phyloP scores from a whole-genome alignment of 331 rosid species.

The Quercus phellos region DNA sequence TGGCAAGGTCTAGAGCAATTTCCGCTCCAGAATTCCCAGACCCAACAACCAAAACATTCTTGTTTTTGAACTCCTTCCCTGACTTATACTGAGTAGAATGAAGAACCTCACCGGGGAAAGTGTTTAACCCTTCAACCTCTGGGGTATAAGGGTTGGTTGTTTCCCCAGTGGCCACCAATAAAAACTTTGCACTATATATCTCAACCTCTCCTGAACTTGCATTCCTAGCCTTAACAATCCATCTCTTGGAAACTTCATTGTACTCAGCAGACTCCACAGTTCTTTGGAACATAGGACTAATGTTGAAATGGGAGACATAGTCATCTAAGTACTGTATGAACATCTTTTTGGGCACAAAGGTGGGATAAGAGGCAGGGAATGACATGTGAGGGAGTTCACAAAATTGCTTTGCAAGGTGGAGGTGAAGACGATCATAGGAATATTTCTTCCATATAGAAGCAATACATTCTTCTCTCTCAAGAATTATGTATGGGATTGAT shows the following conservation, averaged over 20 bases:
- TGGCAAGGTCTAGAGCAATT: constrained; percentile 53
- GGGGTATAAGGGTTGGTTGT: constrained; percentile 45
- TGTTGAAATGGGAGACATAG: constrained; percentile 42
- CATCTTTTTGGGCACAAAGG: constrained; percentile 39
- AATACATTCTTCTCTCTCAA: constrained; percentile 60
- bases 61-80: constrained; percentile 33
- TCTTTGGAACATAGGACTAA: constrained; percentile 37
- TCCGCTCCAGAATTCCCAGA: constrained; percentile 83
- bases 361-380: constrained; percentile 44
- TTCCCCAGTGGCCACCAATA: constrained; percentile 73
- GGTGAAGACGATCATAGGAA: constrained; percentile 59
- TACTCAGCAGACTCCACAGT: constrained; percentile 38
- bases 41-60: constrained; percentile 66
- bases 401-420: constrained; percentile 46
- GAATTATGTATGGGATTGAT: constrained; percentile 42
- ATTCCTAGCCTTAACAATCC: constrained; percentile 42
- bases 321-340: constrained; percentile 41
- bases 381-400: constrained; percentile 52
- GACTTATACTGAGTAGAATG: constrained; percentile 50
- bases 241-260: constrained; percentile 9
- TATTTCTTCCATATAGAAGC: constrained; percentile 66
- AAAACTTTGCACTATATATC: constrained; percentile 32
- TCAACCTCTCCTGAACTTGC: constrained; percentile 17
- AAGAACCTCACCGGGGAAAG: constrained; percentile 39
- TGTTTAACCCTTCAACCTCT: constrained; percentile 36